Evolutionary conservation across 495 filamentous ascomycete genomes (phyloP).

Genomic region (Acidomyces sp.): DNA sequence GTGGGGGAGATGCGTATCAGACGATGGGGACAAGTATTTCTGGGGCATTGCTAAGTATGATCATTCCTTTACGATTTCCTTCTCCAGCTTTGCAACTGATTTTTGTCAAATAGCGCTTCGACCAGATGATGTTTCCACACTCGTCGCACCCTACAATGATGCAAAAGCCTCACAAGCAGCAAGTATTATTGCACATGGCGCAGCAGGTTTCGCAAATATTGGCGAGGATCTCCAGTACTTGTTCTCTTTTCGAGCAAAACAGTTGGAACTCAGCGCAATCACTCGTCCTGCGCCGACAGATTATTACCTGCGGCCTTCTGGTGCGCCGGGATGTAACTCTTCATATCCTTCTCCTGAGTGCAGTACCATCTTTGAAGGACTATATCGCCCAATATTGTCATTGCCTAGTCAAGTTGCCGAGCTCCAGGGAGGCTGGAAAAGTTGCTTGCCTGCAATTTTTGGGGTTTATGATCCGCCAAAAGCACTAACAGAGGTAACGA

Average conservation of each 20-base stretch:
- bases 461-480: too few relatives aligned
- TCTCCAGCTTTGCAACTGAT: too few relatives aligned
- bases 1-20: background rate
- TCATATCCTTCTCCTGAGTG: background rate
- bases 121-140: background rate
- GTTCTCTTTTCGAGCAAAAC: background rate
- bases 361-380: background rate
- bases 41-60: background rate
- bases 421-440: too few relatives aligned
- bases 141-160: background rate
- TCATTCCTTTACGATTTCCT: too few relatives aligned
- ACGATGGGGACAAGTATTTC: background rate
- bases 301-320: background rate
- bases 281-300: background rate
- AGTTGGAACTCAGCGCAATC: background rate
- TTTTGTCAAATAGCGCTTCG: background rate
- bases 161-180: background rate
- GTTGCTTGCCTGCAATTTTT: too few relatives aligned
- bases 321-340: background rate
- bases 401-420: too few relatives aligned
- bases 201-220: background rate
- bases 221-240: background rate
- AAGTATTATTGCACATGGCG: background rate
- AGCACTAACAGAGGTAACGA: too few relatives aligned
- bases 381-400: background rate